Base-by-base conservation (phyloP, 1,284 basidiomycete species). In the Naganishia sp. region DNA sequence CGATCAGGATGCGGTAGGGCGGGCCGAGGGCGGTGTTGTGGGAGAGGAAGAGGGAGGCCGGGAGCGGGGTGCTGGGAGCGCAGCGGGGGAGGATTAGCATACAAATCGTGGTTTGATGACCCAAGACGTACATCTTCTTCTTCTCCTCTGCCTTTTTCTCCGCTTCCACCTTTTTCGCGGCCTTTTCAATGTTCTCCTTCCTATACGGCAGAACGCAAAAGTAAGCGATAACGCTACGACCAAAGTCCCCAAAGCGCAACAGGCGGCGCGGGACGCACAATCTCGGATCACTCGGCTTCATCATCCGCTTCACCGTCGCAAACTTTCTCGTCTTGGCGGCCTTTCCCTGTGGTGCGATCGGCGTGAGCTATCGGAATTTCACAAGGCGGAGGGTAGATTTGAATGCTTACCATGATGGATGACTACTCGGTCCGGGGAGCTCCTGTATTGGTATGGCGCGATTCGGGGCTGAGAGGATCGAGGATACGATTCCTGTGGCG, bases 1-100 rank as follows among this genome's bases (percentile, higher is more conserved):
- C 96, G 66, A 99, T 93, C 50, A 99, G 85, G 11, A 99, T 91
- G 31, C 95, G 88, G 77, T 99, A 99, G 0, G 96, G 96, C 0
- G 96, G 96, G 0, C 92, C 94, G 39, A 99, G 88, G 13, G 94
- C 90, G 18, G 90, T 89, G 78, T 99, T 99, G 79, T 99, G 96
- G 25, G 90, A 88, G 67, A 99, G 85, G 84, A 99, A 99, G 72
- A 99, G 85, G 11, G 92, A 93, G 11, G 92, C 92, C 5, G 92
- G 89, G 21, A 90, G 84, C 72, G 89, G 88, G 7, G 90, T 86
- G 55, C 90, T 92, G 74, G 52, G 54, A 28, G 28, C 42, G 47
- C 21, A 43, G 46, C 5, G 45, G 42, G 10, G 21, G 23, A 39
- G 41, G 15, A n/a, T 45, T 3, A 42, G 28, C 45, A 28, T 28